phyloP scores from a whole-genome alignment of 495 filamentous ascomycete genomes.

The Xylaria castorea region DNA sequence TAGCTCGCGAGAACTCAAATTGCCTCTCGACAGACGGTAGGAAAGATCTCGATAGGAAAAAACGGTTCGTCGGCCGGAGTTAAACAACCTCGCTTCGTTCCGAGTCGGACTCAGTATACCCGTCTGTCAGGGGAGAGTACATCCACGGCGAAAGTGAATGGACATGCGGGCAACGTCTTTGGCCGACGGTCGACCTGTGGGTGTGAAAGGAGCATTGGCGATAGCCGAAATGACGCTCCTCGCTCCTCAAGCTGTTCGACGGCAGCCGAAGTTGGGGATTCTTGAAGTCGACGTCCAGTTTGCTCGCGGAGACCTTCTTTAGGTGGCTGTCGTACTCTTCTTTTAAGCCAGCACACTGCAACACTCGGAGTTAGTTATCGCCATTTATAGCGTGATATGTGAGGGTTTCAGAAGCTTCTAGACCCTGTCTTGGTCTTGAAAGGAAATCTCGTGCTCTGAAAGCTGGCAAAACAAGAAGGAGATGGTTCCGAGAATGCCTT shows the following conservation, averaged over 20 bases:
- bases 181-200: slow-evolving; percentile 51
- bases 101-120: slow-evolving; percentile 35
- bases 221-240: slow-evolving; percentile 56
- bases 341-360: slow-evolving; percentile 42
- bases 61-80: slow-evolving; percentile 28
- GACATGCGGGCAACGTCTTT: slow-evolving; percentile 50
- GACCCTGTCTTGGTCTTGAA: neutral
- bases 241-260: slow-evolving; percentile 50
- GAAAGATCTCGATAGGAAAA: slow-evolving; percentile 18
- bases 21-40: neutral
- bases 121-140: slow-evolving; percentile 31
- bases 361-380: neutral
- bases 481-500: neutral
- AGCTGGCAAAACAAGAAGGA: neutral
- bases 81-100: slow-evolving; percentile 33
- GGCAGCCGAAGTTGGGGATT: slow-evolving; percentile 57
- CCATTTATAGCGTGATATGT: too few relatives aligned
- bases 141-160: slow-evolving; percentile 28
- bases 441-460: neutral
- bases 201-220: slow-evolving; percentile 57
- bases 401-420: neutral
- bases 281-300: slow-evolving; percentile 54
- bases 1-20: neutral
- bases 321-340: slow-evolving; percentile 53
- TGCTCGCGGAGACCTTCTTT: slow-evolving; percentile 48